A percentile compares a stretch with the other conserved stretches of the same genome.
Conservation (phyloP, 345 rosid genomes). For the Odontarrhena argentea region DNA sequence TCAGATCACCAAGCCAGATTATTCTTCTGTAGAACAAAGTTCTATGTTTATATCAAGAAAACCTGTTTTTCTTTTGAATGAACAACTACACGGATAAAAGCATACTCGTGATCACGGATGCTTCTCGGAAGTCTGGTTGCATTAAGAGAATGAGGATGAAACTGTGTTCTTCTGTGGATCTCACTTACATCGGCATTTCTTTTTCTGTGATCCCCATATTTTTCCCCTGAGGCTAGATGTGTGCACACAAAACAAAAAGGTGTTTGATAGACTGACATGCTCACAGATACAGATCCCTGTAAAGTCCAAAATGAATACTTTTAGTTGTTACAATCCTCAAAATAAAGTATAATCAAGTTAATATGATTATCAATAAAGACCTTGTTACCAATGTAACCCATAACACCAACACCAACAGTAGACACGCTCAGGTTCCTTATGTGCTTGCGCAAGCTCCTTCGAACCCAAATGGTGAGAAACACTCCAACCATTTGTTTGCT, state of each 20-base stretch:
- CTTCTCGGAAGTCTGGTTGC: conserved; percentile 54
- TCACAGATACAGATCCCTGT: conserved; percentile 92
- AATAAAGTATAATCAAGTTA: not conserved
- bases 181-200: conserved; percentile 85
- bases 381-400: conserved; percentile 99
- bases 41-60: not conserved
- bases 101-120: conserved; percentile 84
- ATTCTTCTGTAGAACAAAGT: conserved; percentile 59
- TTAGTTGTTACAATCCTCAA: conserved; percentile 10
- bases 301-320: conserved; percentile 12
- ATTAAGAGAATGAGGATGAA: conserved; percentile 45
- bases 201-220: conserved; percentile 77
- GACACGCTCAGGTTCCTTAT: conserved; percentile 82
- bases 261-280: conserved; percentile 93
- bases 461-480: conserved; percentile 86
- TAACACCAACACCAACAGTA: conserved; percentile 88
- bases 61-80: not conserved
- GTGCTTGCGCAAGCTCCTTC: conserved; percentile 80
- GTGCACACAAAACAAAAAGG: conserved; percentile 77
- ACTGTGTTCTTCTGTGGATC: conserved; percentile 75
- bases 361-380: conserved; percentile 42
- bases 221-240: conserved; percentile 90
- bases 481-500: conserved; percentile 98
- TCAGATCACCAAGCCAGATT: conserved; percentile 93
- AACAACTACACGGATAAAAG: conserved; percentile 17